Evolutionary conservation across 805 yeast species (phyloP).

Genomic region (Starmerella stigmatis): DNA sequence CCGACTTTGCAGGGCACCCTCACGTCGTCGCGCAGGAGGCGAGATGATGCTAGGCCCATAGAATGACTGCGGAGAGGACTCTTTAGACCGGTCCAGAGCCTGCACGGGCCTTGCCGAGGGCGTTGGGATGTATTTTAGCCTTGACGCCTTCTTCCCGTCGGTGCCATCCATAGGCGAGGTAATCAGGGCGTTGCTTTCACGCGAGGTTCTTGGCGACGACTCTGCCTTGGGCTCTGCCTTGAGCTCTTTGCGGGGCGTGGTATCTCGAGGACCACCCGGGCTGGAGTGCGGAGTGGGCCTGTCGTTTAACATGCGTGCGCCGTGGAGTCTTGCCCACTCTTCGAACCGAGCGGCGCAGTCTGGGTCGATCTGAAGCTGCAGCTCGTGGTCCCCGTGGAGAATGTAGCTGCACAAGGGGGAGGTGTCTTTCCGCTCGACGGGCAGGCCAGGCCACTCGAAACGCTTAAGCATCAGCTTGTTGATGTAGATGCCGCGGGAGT

Average conservation of each 20-base stretch:
- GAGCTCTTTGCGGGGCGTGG: background rate
- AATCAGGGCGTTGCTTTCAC: no score
- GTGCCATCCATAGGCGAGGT: no score
- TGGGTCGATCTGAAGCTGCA: background rate
- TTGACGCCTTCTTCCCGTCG: no score
- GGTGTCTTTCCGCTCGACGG: background rate
- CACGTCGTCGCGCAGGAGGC: background rate
- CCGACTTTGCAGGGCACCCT: no score
- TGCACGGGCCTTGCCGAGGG: no score
- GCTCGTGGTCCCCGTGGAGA: background rate
- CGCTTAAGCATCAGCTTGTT: background rate
- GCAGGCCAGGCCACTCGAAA: background rate
- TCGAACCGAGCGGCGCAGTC: no score
- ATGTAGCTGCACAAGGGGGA: no score
- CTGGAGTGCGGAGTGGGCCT: no score
- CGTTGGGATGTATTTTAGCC: no score
- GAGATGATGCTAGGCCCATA: background rate
- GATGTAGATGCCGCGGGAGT: background rate
- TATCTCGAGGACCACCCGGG: background rate
- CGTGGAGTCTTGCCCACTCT: no score
- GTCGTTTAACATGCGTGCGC: no score
- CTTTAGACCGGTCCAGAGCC: background rate
- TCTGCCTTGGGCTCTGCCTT: background rate
- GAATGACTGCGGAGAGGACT: background rate
- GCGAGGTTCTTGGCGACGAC: constrained; percentile 1